Conservation (phyloP, 495 filamentous ascomycete genomes). For the Lepraria neglecta region DNA sequence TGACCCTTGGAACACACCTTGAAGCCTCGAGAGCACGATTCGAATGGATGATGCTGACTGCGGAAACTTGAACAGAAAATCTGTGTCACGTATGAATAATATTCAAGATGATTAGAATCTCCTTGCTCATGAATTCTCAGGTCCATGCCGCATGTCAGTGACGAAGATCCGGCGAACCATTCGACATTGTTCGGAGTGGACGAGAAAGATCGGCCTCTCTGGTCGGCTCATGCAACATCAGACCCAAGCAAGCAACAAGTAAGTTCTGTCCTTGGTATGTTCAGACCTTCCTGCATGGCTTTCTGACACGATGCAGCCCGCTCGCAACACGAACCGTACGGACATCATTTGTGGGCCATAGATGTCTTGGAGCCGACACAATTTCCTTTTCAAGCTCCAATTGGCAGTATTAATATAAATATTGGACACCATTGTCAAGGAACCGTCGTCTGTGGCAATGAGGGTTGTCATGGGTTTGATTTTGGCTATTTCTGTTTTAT, state of each 20-base stretch:
- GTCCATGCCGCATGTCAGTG: conserved; percentile 10
- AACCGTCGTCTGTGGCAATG: background rate
- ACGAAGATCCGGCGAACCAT: conserved; percentile 8
- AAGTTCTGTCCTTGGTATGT: conserved; percentile 1
- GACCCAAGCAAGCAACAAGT: conserved; percentile 16
- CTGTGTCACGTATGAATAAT: too few species aligned
- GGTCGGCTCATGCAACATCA: conserved; percentile 10
- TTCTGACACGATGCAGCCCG: conserved; percentile 3
- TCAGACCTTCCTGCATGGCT: conserved; percentile 3
- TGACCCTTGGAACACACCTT: too few species aligned
- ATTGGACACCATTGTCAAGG: background rate
- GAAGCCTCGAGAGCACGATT: too few species aligned
- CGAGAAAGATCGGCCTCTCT: conserved; percentile 7
- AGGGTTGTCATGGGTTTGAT: conserved; percentile 10
- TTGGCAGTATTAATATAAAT: background rate
- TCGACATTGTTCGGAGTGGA: conserved; percentile 4
- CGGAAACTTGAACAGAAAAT: too few species aligned
- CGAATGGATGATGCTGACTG: too few species aligned
- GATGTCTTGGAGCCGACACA: background rate
- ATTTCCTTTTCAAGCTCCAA: conserved; percentile 6
- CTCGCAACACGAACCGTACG: conserved; percentile 8
- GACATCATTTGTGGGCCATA: conserved; percentile 3
- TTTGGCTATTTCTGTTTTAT: background rate
- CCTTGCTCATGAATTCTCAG: background rate
- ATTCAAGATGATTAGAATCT: too few species aligned